These are phyloP conservation scores for Metroxylon sagu DNA, from an alignment of 176 grass and related monocot genomes.

Conservation along the genomic window DNA sequence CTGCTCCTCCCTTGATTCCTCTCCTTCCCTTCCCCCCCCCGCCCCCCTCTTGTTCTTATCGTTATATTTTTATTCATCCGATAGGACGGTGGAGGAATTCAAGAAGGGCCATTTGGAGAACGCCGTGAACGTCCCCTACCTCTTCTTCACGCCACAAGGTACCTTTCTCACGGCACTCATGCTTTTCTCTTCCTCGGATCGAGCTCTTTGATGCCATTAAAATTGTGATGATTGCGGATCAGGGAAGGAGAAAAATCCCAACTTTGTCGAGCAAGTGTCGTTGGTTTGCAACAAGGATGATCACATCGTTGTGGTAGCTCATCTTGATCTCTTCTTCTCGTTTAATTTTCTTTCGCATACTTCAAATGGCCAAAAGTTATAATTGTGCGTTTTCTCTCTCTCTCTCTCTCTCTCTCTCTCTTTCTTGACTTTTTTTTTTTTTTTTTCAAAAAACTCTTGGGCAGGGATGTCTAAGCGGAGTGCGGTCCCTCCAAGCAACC, in stretches of 20 bases:
- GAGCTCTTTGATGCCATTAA: background rate
- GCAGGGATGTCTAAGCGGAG: constrained; percentile 65
- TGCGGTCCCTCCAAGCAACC: constrained; percentile 56
- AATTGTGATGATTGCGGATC: constrained; percentile 1
- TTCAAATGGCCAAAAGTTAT: too few relatives aligned
- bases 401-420: too few relatives aligned
- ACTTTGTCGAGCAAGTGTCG: constrained; percentile 48
- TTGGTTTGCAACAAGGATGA: constrained; percentile 47
- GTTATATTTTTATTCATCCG: too few relatives aligned
- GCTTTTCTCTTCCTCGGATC: background rate
- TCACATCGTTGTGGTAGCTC: constrained; percentile 44
- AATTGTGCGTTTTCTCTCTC: too few relatives aligned
- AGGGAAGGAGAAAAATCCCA: constrained; percentile 61
- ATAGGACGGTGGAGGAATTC: constrained; percentile 62
- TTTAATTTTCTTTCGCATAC: too few relatives aligned
- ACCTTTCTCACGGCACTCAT: background rate
- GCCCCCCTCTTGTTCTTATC: too few relatives aligned
- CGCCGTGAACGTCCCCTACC: constrained; percentile 52
- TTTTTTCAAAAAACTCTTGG: too few relatives aligned
- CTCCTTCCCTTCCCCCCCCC: background rate
- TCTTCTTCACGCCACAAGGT: constrained; percentile 62
- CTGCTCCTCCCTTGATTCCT: background rate
- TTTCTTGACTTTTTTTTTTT: too few relatives aligned
- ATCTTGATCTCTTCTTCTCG: background rate
- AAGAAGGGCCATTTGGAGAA: constrained; percentile 36